A percentile compares a stretch with the other conserved stretches of the same genome.
phyloP scores from a whole-genome alignment of 768 basidiomycete genomes.

The Panellus pusillus region DNA sequence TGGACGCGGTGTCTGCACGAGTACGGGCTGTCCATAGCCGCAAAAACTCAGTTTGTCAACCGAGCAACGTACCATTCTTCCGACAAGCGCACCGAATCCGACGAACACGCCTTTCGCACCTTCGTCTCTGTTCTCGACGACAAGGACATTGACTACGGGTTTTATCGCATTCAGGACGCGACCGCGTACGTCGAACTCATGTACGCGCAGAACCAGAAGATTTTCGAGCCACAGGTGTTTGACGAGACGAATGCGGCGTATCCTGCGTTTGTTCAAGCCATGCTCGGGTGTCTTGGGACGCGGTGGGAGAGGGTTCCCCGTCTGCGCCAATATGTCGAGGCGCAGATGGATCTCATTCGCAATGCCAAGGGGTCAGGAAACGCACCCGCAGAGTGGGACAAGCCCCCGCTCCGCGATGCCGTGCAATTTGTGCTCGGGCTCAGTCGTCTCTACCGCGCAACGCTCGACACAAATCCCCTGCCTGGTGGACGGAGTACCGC shows the following conservation, averaged over 20 bases:
- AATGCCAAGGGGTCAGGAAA: slow-evolving; percentile 7
- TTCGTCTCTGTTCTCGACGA: slow-evolving; percentile 13
- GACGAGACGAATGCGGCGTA: slow-evolving; percentile 14
- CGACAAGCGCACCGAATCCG: slow-evolving; percentile 11
- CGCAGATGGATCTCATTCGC: slow-evolving; percentile 19
- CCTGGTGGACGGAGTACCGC: slow-evolving; percentile 23
- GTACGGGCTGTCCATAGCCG: slow-evolving; percentile 16
- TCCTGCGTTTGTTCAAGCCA: slow-evolving; percentile 14
- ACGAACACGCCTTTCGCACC: slow-evolving; percentile 18
- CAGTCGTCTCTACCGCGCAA: slow-evolving; percentile 5
- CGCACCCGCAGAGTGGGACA: slow-evolving; percentile 11
- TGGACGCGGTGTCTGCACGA: slow-evolving; percentile 19
- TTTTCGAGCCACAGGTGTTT: slow-evolving; percentile 14
- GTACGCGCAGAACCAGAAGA: slow-evolving; percentile 16
- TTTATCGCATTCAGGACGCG: slow-evolving; percentile 21
- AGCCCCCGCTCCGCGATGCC: slow-evolving; percentile 5
- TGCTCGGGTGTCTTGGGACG: slow-evolving; percentile 17
- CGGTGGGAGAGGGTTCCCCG: slow-evolving; percentile 18
- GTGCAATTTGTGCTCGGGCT: slow-evolving; percentile 11
- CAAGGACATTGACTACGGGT: slow-evolving; percentile 11
- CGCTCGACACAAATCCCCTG: slow-evolving; percentile 1
- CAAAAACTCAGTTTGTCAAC: slow-evolving; percentile 13
- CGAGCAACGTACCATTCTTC: slow-evolving; percentile 1
- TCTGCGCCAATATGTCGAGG: slow-evolving; percentile 13
- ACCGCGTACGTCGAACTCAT: slow-evolving; percentile 17